phyloP scores from a whole-genome alignment of 2,329 filamentous ascomycete species.

The Hypoxylon sp. region DNA sequence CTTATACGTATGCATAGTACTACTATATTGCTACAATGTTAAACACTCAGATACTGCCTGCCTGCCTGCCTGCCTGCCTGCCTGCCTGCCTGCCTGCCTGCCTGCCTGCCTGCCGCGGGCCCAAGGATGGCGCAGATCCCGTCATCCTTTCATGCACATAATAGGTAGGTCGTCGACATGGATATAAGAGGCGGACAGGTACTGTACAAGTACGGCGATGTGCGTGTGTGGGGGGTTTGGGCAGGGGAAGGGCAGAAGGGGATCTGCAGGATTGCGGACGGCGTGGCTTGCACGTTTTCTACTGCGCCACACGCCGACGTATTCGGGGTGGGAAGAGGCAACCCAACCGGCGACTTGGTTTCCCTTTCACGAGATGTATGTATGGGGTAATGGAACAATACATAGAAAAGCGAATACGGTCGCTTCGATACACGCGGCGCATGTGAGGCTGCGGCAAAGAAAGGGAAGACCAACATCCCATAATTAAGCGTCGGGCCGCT shows the following conservation, averaged over 20 bases:
- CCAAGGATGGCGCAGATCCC: constrained; percentile 19
- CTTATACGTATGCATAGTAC: background rate
- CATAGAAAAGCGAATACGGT: constrained; percentile 1
- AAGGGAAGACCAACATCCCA: constrained; percentile 1
- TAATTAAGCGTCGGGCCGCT: background rate
- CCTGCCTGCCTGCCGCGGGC: constrained; percentile 5
- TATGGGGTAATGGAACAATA: constrained; percentile 5
- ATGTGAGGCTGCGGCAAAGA: constrained; percentile 23
- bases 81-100: too few relatives aligned
- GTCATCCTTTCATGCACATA: constrained; percentile 9
- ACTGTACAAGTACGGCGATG: background rate
- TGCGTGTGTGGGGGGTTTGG: too few relatives aligned
- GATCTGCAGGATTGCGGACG: constrained; percentile 15
- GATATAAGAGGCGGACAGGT: too few relatives aligned
- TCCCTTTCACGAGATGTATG: background rate
- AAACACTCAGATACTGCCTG: too few relatives aligned
- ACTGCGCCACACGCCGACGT: constrained; percentile 15
- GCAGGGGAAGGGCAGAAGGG: too few relatives aligned
- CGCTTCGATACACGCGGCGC: background rate
- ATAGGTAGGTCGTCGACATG: constrained; percentile 16
- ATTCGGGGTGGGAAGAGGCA: background rate
- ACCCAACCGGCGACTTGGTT: background rate
- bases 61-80: too few relatives aligned
- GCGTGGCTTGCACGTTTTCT: constrained; percentile 21
- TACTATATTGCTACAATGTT: background rate